Evolutionary conservation across 192 early-diverging fungal species (phyloP), one percentile per base, ranked within the genome.

Genomic region (Linnemannia elongata): DNA sequence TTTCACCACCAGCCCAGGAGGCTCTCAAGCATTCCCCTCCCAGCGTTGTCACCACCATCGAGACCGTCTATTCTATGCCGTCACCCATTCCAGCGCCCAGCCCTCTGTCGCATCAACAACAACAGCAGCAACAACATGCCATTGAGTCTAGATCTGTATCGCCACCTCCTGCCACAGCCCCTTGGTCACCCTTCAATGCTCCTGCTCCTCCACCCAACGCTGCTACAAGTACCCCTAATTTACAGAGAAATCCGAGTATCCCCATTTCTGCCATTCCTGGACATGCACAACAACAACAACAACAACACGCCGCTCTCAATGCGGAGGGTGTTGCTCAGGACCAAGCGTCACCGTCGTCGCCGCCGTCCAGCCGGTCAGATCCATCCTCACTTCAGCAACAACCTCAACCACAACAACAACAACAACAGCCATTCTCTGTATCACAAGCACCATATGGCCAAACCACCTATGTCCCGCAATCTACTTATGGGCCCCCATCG

Each of bases 131-230:
- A 15, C 22, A 8, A 27, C 55, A 57, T 24, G 33, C 60, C 27
- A 33, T 66, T 30, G 60, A 9, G 10, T 66, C 30, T 33, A 49
- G 72, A 74, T 18, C 44, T 30, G 27, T 52, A 45, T 74, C 74
- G 13, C 74, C 74, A 20, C 74, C 74, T 52, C 74, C 74, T 75
- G 38, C 74, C 30, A 55, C 60, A 66, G 60, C 60, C 30, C 17
- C 60, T 27, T 66, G 60, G 60, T 33, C 60, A 4, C 27, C 60
- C 27, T 66, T 75, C 47, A 38, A 0, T 30, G 74, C 45, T 73
- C 41, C 45, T 27, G 45, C 27, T 27, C 45, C 24, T 47, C 4
- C 72, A 10, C 17, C 44, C 27, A 45, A 72, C 36, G 10, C 41
- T 41, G 0, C 39, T 24, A 73, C 5, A 22, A 39, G 27, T 8